These are phyloP conservation scores for Boletus insuetus DNA, from an alignment of 768 basidiomycete species.

Conservation along the genomic window DNA sequence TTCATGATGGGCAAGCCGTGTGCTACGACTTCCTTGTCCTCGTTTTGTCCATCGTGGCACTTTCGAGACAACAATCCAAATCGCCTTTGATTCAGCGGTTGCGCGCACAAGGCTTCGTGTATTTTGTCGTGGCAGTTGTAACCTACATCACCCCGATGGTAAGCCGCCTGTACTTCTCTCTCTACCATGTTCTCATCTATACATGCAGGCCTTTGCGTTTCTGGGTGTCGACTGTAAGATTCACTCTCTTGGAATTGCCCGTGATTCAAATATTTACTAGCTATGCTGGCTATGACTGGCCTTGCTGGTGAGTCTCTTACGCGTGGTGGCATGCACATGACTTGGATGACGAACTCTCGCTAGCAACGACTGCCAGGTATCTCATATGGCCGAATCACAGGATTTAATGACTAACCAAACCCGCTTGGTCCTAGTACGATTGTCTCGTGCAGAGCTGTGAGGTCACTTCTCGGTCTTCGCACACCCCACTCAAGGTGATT, in stretches of 20 bases:
- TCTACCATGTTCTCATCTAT: not conserved
- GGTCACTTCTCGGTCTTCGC: constrained; percentile 12
- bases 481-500: not conserved
- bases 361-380: constrained; percentile 20
- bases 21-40: constrained; percentile 22
- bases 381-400: no score
- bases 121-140: constrained; percentile 19
- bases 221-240: not conserved
- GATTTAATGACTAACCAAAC: not conserved
- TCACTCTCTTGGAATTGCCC: not conserved
- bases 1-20: constrained; percentile 12
- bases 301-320: constrained; percentile 7
- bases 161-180: not conserved
- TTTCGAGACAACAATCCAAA: constrained; percentile 13
- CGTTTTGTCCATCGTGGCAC: constrained; percentile 13
- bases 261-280: constrained; percentile 1
- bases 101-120: constrained; percentile 18
- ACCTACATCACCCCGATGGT: constrained; percentile 18
- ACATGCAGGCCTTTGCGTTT: constrained; percentile 12
- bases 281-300: not conserved
- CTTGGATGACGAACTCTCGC: not conserved
- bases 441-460: constrained; percentile 17
- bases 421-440: constrained; percentile 7
- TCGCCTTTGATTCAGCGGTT: constrained; percentile 18
- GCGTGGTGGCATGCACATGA: not conserved